These are phyloP conservation scores for Pseudopyrenochaeta lycopersici DNA, from an alignment of 2,329 filamentous ascomycete genomes.

Conservation along the genomic window DNA sequence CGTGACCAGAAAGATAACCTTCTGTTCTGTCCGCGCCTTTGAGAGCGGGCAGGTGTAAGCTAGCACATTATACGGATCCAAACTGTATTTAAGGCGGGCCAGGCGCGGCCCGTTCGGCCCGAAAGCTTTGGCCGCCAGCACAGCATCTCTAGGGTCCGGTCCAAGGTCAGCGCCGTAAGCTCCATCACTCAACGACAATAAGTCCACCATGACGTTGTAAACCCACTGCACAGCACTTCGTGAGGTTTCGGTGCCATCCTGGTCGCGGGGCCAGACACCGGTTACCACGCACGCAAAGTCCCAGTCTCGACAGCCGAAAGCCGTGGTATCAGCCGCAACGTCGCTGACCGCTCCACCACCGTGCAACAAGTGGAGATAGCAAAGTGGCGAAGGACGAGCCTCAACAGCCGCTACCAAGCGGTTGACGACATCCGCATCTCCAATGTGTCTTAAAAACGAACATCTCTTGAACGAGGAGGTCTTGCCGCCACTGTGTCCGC, in stretches of 20 bases:
- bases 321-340: constrained; percentile 56
- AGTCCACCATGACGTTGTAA: constrained; percentile 57
- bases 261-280: constrained; percentile 66
- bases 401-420: constrained; percentile 58
- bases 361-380: constrained; percentile 71
- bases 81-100: constrained; percentile 58
- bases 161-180: constrained; percentile 70
- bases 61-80: constrained; percentile 63
- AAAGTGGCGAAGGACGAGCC: constrained; percentile 61
- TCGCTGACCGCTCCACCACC: constrained; percentile 64
- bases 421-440: constrained; percentile 40
- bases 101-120: constrained; percentile 63
- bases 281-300: constrained; percentile 71
- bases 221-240: constrained; percentile 62
- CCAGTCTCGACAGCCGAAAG: constrained; percentile 72
- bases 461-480: constrained; percentile 73
- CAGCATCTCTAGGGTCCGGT: constrained; percentile 66
- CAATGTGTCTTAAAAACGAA: constrained; percentile 65
- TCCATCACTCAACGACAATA: constrained; percentile 63
- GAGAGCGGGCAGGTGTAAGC: constrained; percentile 65
- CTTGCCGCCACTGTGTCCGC: constrained; percentile 66
- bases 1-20: constrained; percentile 58
- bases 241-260: constrained; percentile 57
- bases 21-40: constrained; percentile 32
- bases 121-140: constrained; percentile 64